Evolutionary conservation across 2,329 filamentous ascomycete genomes (phyloP).

Genomic region (Fusarium longipes): DNA sequence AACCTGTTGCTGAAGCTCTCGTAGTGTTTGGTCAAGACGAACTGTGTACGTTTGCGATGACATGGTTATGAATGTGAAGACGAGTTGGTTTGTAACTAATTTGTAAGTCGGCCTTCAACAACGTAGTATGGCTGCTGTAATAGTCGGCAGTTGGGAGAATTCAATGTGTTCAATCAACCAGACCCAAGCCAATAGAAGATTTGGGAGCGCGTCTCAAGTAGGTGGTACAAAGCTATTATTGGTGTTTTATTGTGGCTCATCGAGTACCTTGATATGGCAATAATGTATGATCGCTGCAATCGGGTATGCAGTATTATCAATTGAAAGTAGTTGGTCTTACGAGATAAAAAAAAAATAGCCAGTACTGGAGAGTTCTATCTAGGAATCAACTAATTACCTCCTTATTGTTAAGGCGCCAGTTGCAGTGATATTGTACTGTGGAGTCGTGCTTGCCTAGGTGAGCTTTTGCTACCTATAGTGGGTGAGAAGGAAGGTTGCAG

Average conservation of each 20-base stretch:
- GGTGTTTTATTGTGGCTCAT: neutral
- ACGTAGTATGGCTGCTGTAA: neutral
- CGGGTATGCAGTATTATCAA: neutral
- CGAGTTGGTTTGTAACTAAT: neutral
- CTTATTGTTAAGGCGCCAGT: neutral
- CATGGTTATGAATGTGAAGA: slow-evolving; percentile 32
- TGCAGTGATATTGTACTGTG: neutral
- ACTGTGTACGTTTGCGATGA: slow-evolving; percentile 50
- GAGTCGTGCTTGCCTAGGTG: neutral
- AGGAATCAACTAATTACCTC: neutral
- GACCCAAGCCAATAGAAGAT: slow-evolving; percentile 1
- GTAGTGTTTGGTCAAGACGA: slow-evolving; percentile 74
- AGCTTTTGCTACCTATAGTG: neutral
- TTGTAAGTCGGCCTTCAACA: neutral
- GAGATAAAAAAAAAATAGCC: neutral
- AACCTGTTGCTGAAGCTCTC: slow-evolving; percentile 71
- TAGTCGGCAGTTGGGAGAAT: neutral
- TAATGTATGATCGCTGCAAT: neutral
- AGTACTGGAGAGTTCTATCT: neutral
- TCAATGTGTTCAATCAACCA: no score
- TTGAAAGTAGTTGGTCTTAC: neutral
- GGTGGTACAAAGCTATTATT: neutral
- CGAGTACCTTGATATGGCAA: neutral
- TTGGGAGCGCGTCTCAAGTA: slow-evolving; percentile 4
- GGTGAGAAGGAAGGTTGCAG: neutral